These are phyloP conservation scores for Cyberlindnera saturnus DNA, from an alignment of 805 yeast genomes.

Conservation along the genomic window DNA sequence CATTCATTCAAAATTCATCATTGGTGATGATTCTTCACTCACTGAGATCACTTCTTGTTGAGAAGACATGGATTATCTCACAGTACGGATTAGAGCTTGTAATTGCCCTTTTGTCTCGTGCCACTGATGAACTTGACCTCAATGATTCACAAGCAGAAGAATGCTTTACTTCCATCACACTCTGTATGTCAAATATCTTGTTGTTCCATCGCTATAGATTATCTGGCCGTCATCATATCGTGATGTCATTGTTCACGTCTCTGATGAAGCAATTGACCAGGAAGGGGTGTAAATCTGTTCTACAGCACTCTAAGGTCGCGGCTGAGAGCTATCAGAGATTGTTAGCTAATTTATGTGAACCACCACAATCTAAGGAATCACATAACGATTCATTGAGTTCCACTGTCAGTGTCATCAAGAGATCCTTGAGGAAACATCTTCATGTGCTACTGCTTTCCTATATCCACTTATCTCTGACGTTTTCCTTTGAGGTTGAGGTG, in stretches of 20 bases:
- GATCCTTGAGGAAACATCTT: conserved; percentile 56
- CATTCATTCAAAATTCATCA: not conserved
- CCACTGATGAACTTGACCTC: conserved; percentile 9
- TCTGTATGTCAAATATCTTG: conserved; percentile 53
- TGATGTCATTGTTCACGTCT: conserved; percentile 42
- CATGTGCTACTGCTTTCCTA: conserved; percentile 57
- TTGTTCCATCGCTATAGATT: conserved; percentile 66
- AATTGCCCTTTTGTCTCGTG: conserved; percentile 33
- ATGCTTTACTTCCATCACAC: conserved; percentile 31
- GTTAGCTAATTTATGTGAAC: conserved; percentile 68
- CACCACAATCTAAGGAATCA: conserved; percentile 33
- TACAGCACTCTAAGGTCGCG: conserved; percentile 20
- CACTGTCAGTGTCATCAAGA: conserved; percentile 47
- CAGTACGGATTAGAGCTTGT: conserved; percentile 63
- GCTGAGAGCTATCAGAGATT: conserved; percentile 52
- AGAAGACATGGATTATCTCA: conserved; percentile 49
- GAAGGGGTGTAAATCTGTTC: conserved; percentile 18
- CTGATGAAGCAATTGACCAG: conserved; percentile 43
- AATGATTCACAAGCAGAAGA: conserved; percentile 3
- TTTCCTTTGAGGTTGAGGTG: conserved; percentile 39
- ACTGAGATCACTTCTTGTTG: conserved; percentile 39
- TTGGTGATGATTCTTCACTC: conserved; percentile 5
- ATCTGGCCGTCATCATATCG: conserved; percentile 65
- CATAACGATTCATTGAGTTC: conserved; percentile 40
- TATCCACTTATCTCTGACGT: conserved; percentile 44